These are phyloP conservation scores for Arthrobotrys entomopaga DNA, from an alignment of 2,329 filamentous ascomycete species.

Conservation along the genomic window DNA sequence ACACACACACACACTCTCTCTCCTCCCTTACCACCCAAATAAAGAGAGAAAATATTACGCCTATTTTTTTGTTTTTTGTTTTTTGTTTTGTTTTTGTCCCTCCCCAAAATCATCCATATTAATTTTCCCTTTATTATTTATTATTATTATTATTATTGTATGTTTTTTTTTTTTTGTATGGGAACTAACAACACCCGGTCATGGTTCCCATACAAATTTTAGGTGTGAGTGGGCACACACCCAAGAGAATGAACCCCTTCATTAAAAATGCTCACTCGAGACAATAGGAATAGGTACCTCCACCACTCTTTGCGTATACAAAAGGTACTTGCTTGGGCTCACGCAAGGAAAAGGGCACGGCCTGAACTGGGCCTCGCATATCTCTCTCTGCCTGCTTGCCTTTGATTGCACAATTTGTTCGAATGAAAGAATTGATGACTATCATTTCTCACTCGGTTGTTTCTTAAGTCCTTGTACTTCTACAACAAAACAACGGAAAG, in stretches of 20 bases:
- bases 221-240: no score
- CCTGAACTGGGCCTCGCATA: not conserved
- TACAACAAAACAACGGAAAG: not conserved
- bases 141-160: conserved; percentile 5
- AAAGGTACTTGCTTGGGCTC: not conserved
- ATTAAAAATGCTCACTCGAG: no score
- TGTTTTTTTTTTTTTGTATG: conserved; percentile 6
- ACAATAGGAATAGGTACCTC: no score
- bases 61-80: conserved; percentile 19
- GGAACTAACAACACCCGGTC: not conserved
- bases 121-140: not conserved
- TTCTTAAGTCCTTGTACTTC: not conserved
- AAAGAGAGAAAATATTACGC: conserved; percentile 47
- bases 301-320: no score
- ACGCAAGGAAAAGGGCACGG: conserved; percentile 4
- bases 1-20: not conserved
- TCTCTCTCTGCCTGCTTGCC: no score
- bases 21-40: conserved; percentile 3
- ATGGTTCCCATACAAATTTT: not conserved
- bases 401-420: not conserved
- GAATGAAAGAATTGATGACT: not conserved
- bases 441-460: not conserved
- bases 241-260: no score
- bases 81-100: conserved; percentile 5
- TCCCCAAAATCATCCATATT: not conserved